Percentiles rank a stretch among this genome's conserved stretches.
These are phyloP conservation scores for Globisporangium viniferum DNA, from an alignment of 352 stramenopile genomes.

Conservation along the genomic window DNA sequence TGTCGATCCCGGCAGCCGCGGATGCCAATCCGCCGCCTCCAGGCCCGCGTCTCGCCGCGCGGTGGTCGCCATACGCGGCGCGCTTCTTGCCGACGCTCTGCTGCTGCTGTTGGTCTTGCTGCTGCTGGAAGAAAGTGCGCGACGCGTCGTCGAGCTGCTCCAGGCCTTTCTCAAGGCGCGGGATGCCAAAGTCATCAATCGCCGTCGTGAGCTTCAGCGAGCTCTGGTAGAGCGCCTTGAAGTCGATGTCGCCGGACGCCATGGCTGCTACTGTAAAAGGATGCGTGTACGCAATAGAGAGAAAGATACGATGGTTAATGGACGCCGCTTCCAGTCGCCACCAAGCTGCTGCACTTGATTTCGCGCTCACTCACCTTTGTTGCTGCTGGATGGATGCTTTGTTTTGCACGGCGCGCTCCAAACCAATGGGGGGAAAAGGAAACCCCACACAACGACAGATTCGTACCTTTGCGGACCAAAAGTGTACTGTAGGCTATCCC, in stretches of 20 bases:
- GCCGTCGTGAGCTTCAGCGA: constrained; percentile 83
- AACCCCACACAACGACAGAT: not conserved
- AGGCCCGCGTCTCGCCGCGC: constrained; percentile 16
- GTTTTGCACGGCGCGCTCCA: constrained; percentile 2
- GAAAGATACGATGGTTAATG: not conserved
- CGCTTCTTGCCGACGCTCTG: constrained; percentile 45
- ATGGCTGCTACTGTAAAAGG: constrained; percentile 1
- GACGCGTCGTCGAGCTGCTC: constrained; percentile 79
- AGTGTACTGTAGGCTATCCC: not conserved
- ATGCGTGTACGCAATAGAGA: not conserved
- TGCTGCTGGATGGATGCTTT: constrained; percentile 1
- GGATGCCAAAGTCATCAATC: constrained; percentile 71
- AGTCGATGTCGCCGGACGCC: constrained; percentile 54
- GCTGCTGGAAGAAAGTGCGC: constrained; percentile 41
- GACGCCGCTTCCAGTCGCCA: not conserved
- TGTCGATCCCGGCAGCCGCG: constrained; percentile 40
- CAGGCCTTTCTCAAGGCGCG: constrained; percentile 72
- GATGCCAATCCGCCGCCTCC: constrained; percentile 12
- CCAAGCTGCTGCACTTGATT: not conserved
- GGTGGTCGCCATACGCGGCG: constrained; percentile 19
- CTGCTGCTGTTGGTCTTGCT: constrained; percentile 11
- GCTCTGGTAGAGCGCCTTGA: constrained; percentile 85
- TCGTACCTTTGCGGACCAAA: not conserved
- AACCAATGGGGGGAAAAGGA: constrained; percentile 10
- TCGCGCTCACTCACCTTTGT: constrained; percentile 1